These are phyloP conservation scores for Triticum dicoccoides DNA, from an alignment of 176 grass and related monocot species.

Conservation along the genomic window DNA sequence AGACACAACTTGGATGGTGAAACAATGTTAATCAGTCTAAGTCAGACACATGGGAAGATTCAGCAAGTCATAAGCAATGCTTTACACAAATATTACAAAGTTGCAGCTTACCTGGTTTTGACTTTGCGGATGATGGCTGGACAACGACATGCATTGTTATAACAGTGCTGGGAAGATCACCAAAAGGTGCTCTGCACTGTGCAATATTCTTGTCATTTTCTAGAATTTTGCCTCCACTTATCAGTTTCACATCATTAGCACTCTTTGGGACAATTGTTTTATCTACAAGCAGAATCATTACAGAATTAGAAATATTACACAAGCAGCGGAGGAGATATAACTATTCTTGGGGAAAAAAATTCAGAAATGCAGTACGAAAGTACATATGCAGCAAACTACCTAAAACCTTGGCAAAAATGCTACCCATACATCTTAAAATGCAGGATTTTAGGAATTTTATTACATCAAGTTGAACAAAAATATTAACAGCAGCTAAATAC, in stretches of 20 bases:
- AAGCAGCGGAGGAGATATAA: background rate
- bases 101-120: slow-evolving; percentile 54
- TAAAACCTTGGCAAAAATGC: background rate
- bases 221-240: slow-evolving; percentile 68
- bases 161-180: slow-evolving; percentile 53
- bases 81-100: background rate
- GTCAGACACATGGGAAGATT: background rate
- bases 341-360: slow-evolving; percentile 4
- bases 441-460: background rate
- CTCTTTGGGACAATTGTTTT: slow-evolving; percentile 65
- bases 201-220: slow-evolving; percentile 68
- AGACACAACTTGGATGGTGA: background rate
- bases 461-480: background rate
- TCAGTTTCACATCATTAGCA: slow-evolving; percentile 73
- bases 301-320: slow-evolving; percentile 1
- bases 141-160: slow-evolving; percentile 81
- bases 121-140: slow-evolving; percentile 60
- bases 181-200: slow-evolving; percentile 72
- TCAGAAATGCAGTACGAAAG: slow-evolving; percentile 5
- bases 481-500: background rate
- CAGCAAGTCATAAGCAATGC: background rate
- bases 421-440: background rate
- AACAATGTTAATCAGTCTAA: background rate
- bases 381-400: background rate
- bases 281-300: slow-evolving; percentile 43